Percentiles rank a stretch among this genome's conserved stretches.
These are phyloP conservation scores for Jaenimonas drosophilae DNA, from an alignment of 208 protist genomes.

Conservation along the genomic window DNA sequence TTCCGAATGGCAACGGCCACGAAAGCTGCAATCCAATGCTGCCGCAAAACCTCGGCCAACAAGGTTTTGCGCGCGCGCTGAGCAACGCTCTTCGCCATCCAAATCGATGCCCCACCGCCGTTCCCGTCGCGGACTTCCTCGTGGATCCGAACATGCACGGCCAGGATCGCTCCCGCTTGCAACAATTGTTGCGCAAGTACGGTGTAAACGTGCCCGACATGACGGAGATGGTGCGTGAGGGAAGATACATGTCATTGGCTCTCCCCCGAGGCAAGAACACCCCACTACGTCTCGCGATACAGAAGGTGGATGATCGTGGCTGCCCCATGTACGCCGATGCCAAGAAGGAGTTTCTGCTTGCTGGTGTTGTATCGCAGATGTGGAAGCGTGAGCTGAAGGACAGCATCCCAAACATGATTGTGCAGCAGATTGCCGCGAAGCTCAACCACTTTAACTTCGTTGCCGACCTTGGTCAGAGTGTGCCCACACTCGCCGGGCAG, in stretches of 20 bases:
- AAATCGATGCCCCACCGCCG: conserved; percentile 2
- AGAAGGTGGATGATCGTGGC: conserved; percentile 14
- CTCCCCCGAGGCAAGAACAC: conserved; percentile 1
- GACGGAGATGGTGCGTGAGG: too few species aligned
- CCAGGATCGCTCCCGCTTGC: too few species aligned
- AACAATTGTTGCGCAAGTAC: too few species aligned
- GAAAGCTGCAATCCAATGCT: conserved; percentile 10
- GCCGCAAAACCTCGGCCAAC: conserved; percentile 17
- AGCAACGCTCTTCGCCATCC: conserved; percentile 12
- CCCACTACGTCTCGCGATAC: conserved; percentile 11
- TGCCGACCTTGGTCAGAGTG: conserved; percentile 13
- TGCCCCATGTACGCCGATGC: conserved; percentile 16
- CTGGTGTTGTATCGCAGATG: conserved; percentile 33
- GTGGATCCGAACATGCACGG: conserved; percentile 19
- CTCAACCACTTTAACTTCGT: conserved; percentile 32
- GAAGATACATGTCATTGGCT: too few species aligned
- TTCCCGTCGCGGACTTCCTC: conserved; percentile 11
- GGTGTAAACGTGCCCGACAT: too few species aligned
- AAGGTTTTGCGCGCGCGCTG: conserved; percentile 33
- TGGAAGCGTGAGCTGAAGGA: conserved; percentile 14
- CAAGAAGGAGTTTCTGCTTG: conserved; percentile 15
- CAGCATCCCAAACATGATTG: conserved; percentile 30
- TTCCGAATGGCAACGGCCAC: conserved; percentile 19
- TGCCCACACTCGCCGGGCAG: conserved; percentile 4
- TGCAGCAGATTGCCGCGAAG: conserved; percentile 50